Conservation (phyloP, 2,329 filamentous ascomycete genomes). For the Bipolaris victoriae region DNA sequence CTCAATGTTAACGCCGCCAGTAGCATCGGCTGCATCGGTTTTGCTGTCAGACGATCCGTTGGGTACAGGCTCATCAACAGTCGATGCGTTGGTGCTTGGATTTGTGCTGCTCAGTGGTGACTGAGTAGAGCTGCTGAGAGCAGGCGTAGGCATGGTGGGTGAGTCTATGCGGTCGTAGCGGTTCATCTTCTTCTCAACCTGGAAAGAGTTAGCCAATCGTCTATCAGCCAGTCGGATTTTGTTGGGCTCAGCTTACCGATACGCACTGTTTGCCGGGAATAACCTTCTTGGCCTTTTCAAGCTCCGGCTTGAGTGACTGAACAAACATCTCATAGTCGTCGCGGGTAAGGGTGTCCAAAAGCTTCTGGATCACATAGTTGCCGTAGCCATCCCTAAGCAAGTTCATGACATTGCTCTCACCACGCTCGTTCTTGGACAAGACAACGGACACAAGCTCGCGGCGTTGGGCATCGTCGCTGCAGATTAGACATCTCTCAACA, state of each 20-base stretch:
- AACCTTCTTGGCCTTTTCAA: conserved; percentile 52
- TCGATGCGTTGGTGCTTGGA: conserved; percentile 67
- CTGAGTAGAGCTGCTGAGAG: conserved; percentile 72
- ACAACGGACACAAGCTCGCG: conserved; percentile 64
- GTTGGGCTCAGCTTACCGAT: conserved; percentile 37
- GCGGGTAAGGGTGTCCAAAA: conserved; percentile 61
- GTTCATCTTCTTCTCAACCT: conserved; percentile 59
- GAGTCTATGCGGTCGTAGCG: conserved; percentile 47
- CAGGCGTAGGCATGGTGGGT: conserved; percentile 57
- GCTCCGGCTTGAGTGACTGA: conserved; percentile 52
- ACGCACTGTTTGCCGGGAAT: conserved; percentile 53
- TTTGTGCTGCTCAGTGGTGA: conserved; percentile 71
- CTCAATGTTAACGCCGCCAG: conserved; percentile 28
- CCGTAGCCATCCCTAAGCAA: conserved; percentile 91
- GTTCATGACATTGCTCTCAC: conserved; percentile 71
- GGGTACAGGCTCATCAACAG: conserved; percentile 54
- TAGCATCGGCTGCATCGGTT: conserved; percentile 15
- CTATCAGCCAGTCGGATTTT: not conserved
- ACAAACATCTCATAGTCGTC: conserved; percentile 53
- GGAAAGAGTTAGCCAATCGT: conserved; percentile 10
- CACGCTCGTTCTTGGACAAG: conserved; percentile 63
- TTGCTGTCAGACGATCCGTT: conserved; percentile 20
- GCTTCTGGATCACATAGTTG: conserved; percentile 95
- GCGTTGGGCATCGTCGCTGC: conserved; percentile 72
- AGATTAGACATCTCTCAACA: conserved; percentile 87